Base-by-base conservation (phyloP, 2,329 filamentous ascomycete genomes). In the Lasiodiplodia hormozganensis region DNA sequence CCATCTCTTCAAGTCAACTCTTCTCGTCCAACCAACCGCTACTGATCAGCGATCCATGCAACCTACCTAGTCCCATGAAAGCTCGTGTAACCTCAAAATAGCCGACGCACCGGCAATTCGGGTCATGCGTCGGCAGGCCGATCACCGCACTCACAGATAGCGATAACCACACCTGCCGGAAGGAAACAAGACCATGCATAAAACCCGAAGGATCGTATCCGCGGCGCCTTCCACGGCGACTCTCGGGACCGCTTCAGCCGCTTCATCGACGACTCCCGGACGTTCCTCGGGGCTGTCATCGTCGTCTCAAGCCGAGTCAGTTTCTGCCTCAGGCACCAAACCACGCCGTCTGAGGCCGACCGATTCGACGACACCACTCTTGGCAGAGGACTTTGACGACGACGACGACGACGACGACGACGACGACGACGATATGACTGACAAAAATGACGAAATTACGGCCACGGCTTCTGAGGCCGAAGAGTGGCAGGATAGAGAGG, bases 71-170 rank as follows among this genome's bases (percentile, higher is more conserved):
- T 7, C 4, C 51, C 6, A 31, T 10, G 31, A 6, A 21, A 10
- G 56, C 34, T 10, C n/a, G 56, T 43, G 38, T 28, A 47, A 53
- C 54, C 4, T 28, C 43, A 18, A 64, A 64, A 64, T 64, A 64
- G 47, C 60, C 60, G 60, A 64, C 60, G 31, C 23, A 43, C 60
- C 60, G 43, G 52, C 60, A 4, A 38, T 6, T 64, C 60, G 60
- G 60, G 60, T 36, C 60, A 52, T 38, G 43, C 47, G 60, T 31
- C 18, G 31, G n/a, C 60, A 51, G 43, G 60, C 60, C 60, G 60
- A 64, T 64, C 60, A 49, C 40, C 58, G 14, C 56, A 8, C 36
- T 34, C 47, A 16, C 5, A 31, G 60, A 64, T 64, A 64, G 47
- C 60, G 60, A 64, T 64, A 64, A 52, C 43, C 31, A 64, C 34